A percentile compares a stretch with the other conserved stretches of the same genome.
Conservation (phyloP, 805 yeast species). For the Zygosaccharomyces lentus region DNA sequence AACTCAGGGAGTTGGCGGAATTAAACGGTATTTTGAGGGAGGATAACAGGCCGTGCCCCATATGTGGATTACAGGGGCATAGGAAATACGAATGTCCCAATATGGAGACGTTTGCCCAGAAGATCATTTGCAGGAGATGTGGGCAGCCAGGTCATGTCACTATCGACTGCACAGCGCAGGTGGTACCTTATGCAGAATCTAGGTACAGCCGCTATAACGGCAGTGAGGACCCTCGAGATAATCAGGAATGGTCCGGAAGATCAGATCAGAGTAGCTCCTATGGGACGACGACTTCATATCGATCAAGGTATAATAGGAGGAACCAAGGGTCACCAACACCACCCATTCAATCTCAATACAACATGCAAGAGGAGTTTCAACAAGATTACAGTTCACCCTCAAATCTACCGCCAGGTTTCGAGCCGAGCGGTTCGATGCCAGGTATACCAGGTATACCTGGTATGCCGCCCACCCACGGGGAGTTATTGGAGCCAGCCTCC, state of each 20-base stretch:
- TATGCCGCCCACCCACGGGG: conserved; percentile 7
- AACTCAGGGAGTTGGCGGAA: conserved; percentile 85
- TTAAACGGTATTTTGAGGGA: conserved; percentile 92
- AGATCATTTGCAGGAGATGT: conserved; percentile 69
- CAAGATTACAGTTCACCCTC: neutral
- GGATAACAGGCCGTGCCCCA: conserved; percentile 59
- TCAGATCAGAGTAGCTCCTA: conserved; percentile 8
- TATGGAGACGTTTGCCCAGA: conserved; percentile 46
- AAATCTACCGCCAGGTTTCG: conserved; percentile 3
- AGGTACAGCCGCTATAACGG: conserved; percentile 10
- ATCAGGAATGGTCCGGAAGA: neutral
- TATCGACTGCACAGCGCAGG: conserved; percentile 60
- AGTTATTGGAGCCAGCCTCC: neutral
- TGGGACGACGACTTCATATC: conserved; percentile 9
- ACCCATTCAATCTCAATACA: neutral
- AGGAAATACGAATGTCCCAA: conserved; percentile 61
- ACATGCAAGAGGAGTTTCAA: neutral
- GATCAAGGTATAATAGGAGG: conserved; percentile 16
- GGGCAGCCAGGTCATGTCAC: conserved; percentile 84
- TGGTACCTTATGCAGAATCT: conserved; percentile 20
- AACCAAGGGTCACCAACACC: conserved; percentile 1
- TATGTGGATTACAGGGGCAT: conserved; percentile 67
- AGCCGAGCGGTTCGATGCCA: neutral
- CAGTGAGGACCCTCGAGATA: conserved; percentile 2
- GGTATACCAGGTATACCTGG: conserved; percentile 11